Base-by-base conservation (phyloP, 2,329 filamentous ascomycete species). In the Colletotrichum tanaceti region DNA sequence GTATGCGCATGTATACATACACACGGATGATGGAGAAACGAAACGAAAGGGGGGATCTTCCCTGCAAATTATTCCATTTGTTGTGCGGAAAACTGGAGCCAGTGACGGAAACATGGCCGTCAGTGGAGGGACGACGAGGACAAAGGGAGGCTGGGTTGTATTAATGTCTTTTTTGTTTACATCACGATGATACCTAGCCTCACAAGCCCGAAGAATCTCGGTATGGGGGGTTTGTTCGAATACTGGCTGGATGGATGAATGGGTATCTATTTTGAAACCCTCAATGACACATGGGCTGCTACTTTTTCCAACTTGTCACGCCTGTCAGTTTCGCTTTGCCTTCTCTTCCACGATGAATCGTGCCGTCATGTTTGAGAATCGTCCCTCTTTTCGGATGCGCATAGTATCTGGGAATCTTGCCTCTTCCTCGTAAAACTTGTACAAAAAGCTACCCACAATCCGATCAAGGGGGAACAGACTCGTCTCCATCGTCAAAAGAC, bases 161-260 rank as follows among this genome's bases (percentile, higher is more conserved):
- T 43, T 38, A 38, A 35, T 53, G 49, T 10, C 64, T 57, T 22
- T 46, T 24, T 10, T 52, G 18, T 58, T 44, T 47, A 43, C 49
- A 43, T 55, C 54, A 65, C 55, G 65, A 68, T 58, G 65, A 68
- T 68, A 68, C 65, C 65, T 64, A 18, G 54, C 54, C 62, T 65
- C 55, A 63, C 35, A 32, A 16, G 54, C 55, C 20, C 4, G 6
- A 32, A 32, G 46, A 28, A 41, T 14, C 32, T 14, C 32, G 65
- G 61, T 35, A 43, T 47, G 53, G 58, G 60, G 32, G 32, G 32
- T 35, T n/a, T n/a, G 60, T 52, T 22, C 47, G 39, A 53, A 68
- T 54, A 35, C 32, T 35, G 32, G 60, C 60, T 39, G 60, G 46
- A 54, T 41, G 60, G 50, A 47, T 47, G n/a, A 28, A 53, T 64